Conservation (phyloP, 1,284 basidiomycete species). For the Marasmius sp. region DNA sequence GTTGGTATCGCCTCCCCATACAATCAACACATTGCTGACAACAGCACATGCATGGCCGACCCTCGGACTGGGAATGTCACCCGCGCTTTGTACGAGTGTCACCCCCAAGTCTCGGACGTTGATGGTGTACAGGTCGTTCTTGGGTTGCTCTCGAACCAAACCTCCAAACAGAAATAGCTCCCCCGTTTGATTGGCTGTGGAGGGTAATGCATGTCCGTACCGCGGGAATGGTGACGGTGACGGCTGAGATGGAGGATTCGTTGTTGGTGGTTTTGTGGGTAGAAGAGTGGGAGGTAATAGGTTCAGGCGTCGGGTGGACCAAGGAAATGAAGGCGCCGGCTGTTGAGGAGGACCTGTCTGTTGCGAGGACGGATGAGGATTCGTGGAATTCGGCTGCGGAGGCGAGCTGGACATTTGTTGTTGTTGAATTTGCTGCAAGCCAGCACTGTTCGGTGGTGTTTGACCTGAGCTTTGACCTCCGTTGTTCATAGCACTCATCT, state of each 20-base stretch:
- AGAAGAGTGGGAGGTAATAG: conserved; percentile 62
- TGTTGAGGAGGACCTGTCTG: conserved; percentile 26
- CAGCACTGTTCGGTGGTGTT: conserved; percentile 6
- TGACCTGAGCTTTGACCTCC: not conserved
- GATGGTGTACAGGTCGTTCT: conserved; percentile 94
- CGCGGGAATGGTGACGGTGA: conserved; percentile 92
- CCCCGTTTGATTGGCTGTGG: conserved; percentile 76
- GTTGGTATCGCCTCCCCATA: conserved; percentile 98
- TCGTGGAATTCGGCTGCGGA: conserved; percentile 27
- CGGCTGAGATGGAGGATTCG: conserved; percentile 56
- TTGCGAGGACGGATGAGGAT: conserved; percentile 27
- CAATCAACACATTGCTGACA: conserved; percentile 93
- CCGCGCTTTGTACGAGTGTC: conserved; percentile 82
- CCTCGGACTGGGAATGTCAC: conserved; percentile 86
- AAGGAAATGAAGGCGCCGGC: conserved; percentile 67
- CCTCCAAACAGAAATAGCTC: conserved; percentile 98
- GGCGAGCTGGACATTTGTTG: conserved; percentile 24
- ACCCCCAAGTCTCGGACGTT: conserved; percentile 79
- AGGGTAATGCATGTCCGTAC: conserved; percentile 95
- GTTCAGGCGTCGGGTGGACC: conserved; percentile 68
- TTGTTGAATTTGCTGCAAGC: conserved; percentile 33
- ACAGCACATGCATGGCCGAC: conserved; percentile 97
- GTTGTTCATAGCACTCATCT: conserved; percentile 22
- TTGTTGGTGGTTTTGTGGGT: conserved; percentile 56
- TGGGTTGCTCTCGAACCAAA: conserved; percentile 87